These are phyloP conservation scores for Osmanthus fragrans DNA, from an alignment of 257 asterid species.

Conservation along the genomic window DNA sequence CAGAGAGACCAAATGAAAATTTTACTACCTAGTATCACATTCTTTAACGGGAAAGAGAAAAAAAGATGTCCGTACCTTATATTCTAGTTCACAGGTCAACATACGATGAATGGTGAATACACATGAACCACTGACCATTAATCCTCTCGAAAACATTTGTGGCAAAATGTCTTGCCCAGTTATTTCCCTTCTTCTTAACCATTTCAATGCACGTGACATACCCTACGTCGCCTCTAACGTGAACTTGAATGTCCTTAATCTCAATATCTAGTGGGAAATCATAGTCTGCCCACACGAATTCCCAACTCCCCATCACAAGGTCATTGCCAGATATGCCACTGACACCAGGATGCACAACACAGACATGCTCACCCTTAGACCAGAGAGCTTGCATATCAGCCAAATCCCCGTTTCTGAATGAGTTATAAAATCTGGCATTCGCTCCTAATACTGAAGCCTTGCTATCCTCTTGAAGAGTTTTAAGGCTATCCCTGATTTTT, in stretches of 20 bases:
- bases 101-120: constrained; percentile 87
- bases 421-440: constrained; percentile 71
- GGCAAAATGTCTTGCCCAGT: constrained; percentile 95
- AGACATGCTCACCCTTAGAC: constrained; percentile 77
- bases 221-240: constrained; percentile 69
- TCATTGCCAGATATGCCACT: constrained; percentile 94
- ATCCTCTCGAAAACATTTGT: constrained; percentile 84
- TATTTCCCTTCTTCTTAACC: constrained; percentile 87
- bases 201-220: constrained; percentile 86
- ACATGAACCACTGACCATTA: constrained; percentile 80
- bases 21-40: neutral
- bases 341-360: constrained; percentile 96
- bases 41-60: neutral
- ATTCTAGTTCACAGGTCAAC: constrained; percentile 54
- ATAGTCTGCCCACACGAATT: constrained; percentile 95
- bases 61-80: neutral
- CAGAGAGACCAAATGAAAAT: constrained; percentile 17
- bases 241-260: constrained; percentile 80
- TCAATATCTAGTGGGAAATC: constrained; percentile 88
- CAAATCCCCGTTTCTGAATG: constrained; percentile 77
- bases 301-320: constrained; percentile 99
- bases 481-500: constrained; percentile 81
- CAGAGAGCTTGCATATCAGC: constrained; percentile 87
- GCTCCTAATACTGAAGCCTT: constrained; percentile 85
- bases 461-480: constrained; percentile 82